phyloP scores from a whole-genome alignment of 1,284 basidiomycete species.

The Ceratobasidium sp. region DNA sequence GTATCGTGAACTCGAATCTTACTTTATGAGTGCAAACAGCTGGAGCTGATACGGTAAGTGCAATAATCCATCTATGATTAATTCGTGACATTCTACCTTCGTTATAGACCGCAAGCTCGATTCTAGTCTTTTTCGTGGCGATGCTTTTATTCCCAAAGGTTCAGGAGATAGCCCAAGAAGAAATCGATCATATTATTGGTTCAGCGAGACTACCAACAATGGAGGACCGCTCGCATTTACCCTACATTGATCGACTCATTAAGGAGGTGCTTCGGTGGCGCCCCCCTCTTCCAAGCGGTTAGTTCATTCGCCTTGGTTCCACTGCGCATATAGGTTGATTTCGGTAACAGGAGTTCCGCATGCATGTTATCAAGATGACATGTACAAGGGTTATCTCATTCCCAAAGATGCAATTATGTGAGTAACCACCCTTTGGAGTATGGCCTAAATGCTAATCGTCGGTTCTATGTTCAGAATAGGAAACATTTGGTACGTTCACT shows the following conservation, averaged over 20 bases:
- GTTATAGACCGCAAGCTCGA: not conserved
- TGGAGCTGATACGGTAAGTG: constrained; percentile 7
- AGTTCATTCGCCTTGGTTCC: not conserved
- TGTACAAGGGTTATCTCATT: constrained; percentile 39
- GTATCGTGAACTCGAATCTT: not conserved
- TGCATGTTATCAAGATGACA: not conserved
- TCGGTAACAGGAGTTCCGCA: not conserved
- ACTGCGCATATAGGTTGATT: not conserved
- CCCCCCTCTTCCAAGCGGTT: constrained; percentile 43
- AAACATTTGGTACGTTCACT: constrained; percentile 7
- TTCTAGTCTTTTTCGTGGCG: constrained; percentile 33
- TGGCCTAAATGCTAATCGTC: not conserved
- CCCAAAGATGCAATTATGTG: constrained; percentile 42
- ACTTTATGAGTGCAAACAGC: not conserved
- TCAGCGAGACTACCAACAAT: constrained; percentile 34
- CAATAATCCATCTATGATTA: not conserved
- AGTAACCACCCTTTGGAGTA: not conserved
- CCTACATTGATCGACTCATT: constrained; percentile 41
- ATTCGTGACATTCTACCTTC: not conserved
- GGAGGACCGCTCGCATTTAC: constrained; percentile 26
- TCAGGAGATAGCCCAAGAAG: constrained; percentile 21
- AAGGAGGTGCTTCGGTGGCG: constrained; percentile 45
- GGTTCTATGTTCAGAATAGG: not conserved
- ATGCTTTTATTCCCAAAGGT: constrained; percentile 47
- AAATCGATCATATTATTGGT: constrained; percentile 44